A percentile compares a stretch with the other conserved stretches of the same genome.
Conservation (phyloP, 257 asterid genomes). For the Thymus mandschuricus region DNA sequence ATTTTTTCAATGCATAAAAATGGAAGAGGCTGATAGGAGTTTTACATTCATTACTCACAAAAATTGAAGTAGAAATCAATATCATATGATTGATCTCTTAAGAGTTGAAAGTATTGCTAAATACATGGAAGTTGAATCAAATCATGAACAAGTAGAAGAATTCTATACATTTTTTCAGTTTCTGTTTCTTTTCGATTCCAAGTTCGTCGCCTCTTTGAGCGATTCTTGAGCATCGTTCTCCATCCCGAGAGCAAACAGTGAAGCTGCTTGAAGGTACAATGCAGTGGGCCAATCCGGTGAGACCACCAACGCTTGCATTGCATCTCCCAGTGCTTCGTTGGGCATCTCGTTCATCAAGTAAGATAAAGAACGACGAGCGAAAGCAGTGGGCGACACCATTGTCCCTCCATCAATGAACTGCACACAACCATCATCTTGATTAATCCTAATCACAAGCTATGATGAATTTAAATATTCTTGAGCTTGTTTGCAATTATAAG, state of each 20-base stretch:
- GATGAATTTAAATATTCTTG: no score
- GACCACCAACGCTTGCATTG: conserved; percentile 80
- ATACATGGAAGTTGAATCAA: conserved; percentile 21
- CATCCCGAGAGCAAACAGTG: conserved; percentile 74
- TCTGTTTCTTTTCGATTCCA: conserved; percentile 69
- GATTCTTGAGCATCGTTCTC: conserved; percentile 84
- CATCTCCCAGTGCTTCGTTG: conserved; percentile 75
- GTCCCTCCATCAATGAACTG: conserved; percentile 91
- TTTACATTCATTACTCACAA: conserved; percentile 32
- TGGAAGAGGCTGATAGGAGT: conserved; percentile 9
- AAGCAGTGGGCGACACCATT: conserved; percentile 77
- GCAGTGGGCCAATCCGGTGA: conserved; percentile 88
- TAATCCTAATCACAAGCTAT: neutral
- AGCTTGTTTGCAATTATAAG: no score
- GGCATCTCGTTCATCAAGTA: conserved; percentile 80
- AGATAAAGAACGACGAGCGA: conserved; percentile 75
- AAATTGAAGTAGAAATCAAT: conserved; percentile 28
- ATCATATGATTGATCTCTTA: conserved; percentile 28
- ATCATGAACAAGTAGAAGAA: conserved; percentile 5
- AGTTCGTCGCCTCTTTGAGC: conserved; percentile 72
- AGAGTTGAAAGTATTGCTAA: conserved; percentile 22
- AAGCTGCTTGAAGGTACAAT: conserved; percentile 78
- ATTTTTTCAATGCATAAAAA: conserved; percentile 14
- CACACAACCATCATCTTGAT: conserved; percentile 22
- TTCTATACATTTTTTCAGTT: conserved; percentile 40